Evolutionary conservation across 805 yeast species (phyloP), one percentile per base, ranked within the genome.

Genomic region (Candida coleopterorum): DNA sequence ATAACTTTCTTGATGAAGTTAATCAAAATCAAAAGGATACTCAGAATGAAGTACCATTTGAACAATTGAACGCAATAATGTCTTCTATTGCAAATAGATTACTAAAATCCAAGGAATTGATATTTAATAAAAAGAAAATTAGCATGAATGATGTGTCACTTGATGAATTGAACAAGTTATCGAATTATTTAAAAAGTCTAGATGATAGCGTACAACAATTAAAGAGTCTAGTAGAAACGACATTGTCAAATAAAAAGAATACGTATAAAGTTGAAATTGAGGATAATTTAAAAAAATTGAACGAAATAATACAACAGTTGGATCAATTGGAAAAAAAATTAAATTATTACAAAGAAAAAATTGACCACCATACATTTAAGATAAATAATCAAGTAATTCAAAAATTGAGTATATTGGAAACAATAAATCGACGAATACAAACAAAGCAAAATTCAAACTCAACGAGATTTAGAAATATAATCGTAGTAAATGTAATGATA

Each of bases 361-460:
- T 65, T 29, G 48, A 48, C 12, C 40, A 42, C 11, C 51, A 52
- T 41, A 64, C 63, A 42, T 32, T 43, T 10, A 38, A 48, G 2
- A 46, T 64, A 44, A 43, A 55, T 22, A 37, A 40, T n/a, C 56
- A 53, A 4, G 45, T 66, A 35, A 43, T 45, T 4, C 50, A 46
- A 10, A 58, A 58, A 41, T 42, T 66, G 32, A 57, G 56, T 25
- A 38, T 55, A 8, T 49, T 67, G 39, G 70, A 66, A 34, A 41
- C 45, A 17, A 48, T 67, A 6, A 56, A 59, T 29, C 41, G 44
- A 11, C 45, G 49, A 31, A 58, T 64, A 31, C 43, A 44, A 20
- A 55, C 55, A 6, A 32, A 23, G 11, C 34, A 32, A 16, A 22
- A 17, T 6, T 14, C 17, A n/a, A 55, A 60, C 39, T 48, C 62